Base-by-base conservation (phyloP, 1,284 basidiomycete species). In the Fomitopsis betulina region DNA sequence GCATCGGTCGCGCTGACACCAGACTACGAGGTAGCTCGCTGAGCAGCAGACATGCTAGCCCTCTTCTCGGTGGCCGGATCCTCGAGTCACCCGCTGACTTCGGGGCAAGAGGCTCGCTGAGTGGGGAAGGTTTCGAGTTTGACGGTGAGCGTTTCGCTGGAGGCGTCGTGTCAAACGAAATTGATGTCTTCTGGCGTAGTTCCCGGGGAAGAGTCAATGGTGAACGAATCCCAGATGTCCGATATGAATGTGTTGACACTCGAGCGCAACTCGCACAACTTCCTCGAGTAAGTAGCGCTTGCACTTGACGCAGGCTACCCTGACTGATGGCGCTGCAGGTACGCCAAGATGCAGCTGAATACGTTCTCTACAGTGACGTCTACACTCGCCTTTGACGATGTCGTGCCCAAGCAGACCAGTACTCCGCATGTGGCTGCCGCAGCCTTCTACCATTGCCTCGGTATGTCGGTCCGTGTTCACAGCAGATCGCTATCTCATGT, bases 401-500 rank as follows among this genome's bases (percentile, higher is more conserved):
- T 92, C 35, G 86, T 84, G 19, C 89, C 88, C 6, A 79, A 73
- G 58, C 68, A 73, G 49, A 83, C 86, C 1, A 89, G 86, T 63
- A 89, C 86, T 2, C 76, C 82, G 17, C 88, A 86, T 66, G 87
- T 93, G 35, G 90, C 89, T 6, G 83, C 89, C 17, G 82, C 87
- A 32, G 90, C 84, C 5, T 85, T 93, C 68, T 90, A 93, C 72
- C 89, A 93, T 63, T 91, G 88, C 68, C 77, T 92, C 53, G 88
- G 89, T 90, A 59, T 53, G 82, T 73, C 37, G 25, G 13, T 21
- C 25, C 37, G 17, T 21, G 13, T 9, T 55, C 42, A 19, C 39
- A 23, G 19, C 21, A 25, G 25, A 47, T 47, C 30, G 23, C 9
- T 55, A 51, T 37, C 33, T 56, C 25, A 17, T 55, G 43, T 43